Evolutionary conservation across 495 filamentous ascomycete species (phyloP), one percentile per base, ranked within the genome.

Genomic region (Aspergillus homomorphus): DNA sequence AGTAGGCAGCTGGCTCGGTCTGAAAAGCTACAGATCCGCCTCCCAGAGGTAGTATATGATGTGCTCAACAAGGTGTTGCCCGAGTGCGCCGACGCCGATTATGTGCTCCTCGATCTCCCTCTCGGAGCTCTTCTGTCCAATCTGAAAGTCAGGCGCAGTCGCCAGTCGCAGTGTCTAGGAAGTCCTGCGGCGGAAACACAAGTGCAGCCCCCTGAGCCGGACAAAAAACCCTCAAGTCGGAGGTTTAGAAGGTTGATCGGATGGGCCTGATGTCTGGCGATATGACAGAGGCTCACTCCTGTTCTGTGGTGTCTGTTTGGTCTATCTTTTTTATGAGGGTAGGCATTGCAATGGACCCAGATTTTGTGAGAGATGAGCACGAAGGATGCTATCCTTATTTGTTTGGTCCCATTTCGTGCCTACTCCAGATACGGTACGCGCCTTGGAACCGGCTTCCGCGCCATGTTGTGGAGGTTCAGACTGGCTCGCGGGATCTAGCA

Each of bases 31-130:
- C 50, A 66, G 12, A 38, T 69, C 51, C 46, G 52, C 41, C 55
- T 69, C 21, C 60, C 67, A 20, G 45, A 33, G 1, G 54, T 57
- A 12, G 58, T 56, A 22, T 54, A 52, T 51, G 61, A 62, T 23
- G 44, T 59, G 33, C 56, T 60, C n/a, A 56, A 58, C 33, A 53
- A 24, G 18, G 26, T 58, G 8, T 30, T 56, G 7, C 20, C 60
- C 20, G 61, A 54, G 18, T 21, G 44, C 20, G 56, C 41, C 9
- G 58, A 62, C 30, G 28, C 48, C 2, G 67, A 67, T 21, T 67
- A 59, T 57, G 52, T 65, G 15, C 64, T 62, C 1, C 58, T 66
- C 1, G 64, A 69, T 48, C 66, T 62, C 16, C 65, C 62, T 12
- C 44, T 69, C 19, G 59, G 61, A 23, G 52, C 52, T 9, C 54